Base-by-base conservation (phyloP, 495 filamentous ascomycete species). In the Penicillium longicatenatum region DNA sequence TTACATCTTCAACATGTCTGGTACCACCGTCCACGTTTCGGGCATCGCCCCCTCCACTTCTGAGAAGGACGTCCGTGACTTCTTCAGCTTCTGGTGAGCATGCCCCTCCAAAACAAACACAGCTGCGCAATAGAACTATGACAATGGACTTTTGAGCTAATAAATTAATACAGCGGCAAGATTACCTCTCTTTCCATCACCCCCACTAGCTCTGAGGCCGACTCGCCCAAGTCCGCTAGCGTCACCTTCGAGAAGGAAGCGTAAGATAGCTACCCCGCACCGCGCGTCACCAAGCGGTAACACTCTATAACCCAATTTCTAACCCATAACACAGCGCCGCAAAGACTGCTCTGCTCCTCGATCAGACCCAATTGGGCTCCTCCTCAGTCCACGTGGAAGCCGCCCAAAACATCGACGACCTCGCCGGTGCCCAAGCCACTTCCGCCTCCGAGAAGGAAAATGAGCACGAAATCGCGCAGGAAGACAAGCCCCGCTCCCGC, bases 81-180 rank as follows among this genome's bases (percentile, higher is more conserved):
- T 98, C 85, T 98, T 98, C 82, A 94, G 89, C 77, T 98, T 98
- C 86, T 98, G 94, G 91, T 94, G 82, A 70, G 84, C 62, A 47
- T 10, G 47, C 55, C 44, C 12, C 50, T 19, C 26, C 22, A 48
- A 29, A 48, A 20, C 26, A 16, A 39, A 51, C 7, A 29, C 17
- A 17, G 21, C 31, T 35, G 6, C 37, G 16, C 16, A 17, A 17
- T 6, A 48, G 22, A 24, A 19, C 7, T 26, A 17, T 11, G 17
- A 12, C 37, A 21, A 19, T 26, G 31, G 31, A 35, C 19, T 12
- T 24, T 39, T 14, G 24, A 41, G 16, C 22, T 52, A 37, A 22
- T 4, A 17, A 16, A 42, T 29, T 39, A n/a, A 20, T 54, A 54
- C 69, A 96, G 91, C 71, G 94, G 94, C 66, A 98, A 97, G 80